Conservation (phyloP, 2,329 filamentous ascomycete genomes). For the Lachnum nothofagi region DNA sequence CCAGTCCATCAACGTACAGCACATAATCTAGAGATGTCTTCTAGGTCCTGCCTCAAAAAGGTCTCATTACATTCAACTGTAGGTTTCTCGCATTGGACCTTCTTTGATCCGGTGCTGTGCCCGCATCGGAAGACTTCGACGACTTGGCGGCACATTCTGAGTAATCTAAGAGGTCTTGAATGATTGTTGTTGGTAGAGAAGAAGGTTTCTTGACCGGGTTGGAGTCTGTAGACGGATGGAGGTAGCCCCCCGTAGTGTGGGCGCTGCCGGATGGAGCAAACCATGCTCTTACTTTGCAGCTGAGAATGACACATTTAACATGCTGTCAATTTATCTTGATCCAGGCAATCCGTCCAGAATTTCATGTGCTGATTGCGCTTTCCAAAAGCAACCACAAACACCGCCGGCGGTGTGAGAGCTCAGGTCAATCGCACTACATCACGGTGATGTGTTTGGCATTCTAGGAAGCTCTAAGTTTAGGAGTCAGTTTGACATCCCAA, state of each 20-base stretch:
- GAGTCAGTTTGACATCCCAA: too few species aligned
- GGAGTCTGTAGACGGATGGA: not conserved
- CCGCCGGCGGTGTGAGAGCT: not conserved
- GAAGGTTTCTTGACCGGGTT: not conserved
- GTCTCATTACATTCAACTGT: slow-evolving; percentile 19
- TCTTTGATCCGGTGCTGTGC: slow-evolving; percentile 19
- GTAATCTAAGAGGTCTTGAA: not conserved
- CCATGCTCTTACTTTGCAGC: not conserved
- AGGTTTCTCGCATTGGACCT: slow-evolving; percentile 19
- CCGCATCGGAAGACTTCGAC: slow-evolving; percentile 26
- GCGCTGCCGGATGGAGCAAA: not conserved
- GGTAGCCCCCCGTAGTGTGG: not conserved
- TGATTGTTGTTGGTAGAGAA: too few species aligned
- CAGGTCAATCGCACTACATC: too few species aligned
- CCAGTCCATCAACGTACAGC: slow-evolving; percentile 8
- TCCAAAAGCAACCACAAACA: slow-evolving; percentile 3
- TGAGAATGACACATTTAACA: not conserved
- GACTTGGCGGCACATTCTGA: slow-evolving; percentile 28
- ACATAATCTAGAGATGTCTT: slow-evolving; percentile 20
- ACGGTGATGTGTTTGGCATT: too few species aligned
- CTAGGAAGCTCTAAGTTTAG: too few species aligned
- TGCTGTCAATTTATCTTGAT: not conserved
- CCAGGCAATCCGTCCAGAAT: not conserved
- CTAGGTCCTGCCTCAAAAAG: slow-evolving; percentile 27
- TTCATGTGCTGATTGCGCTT: not conserved